phyloP scores from a whole-genome alignment of 208 protist species.

The Strigomonas oncopelti region DNA sequence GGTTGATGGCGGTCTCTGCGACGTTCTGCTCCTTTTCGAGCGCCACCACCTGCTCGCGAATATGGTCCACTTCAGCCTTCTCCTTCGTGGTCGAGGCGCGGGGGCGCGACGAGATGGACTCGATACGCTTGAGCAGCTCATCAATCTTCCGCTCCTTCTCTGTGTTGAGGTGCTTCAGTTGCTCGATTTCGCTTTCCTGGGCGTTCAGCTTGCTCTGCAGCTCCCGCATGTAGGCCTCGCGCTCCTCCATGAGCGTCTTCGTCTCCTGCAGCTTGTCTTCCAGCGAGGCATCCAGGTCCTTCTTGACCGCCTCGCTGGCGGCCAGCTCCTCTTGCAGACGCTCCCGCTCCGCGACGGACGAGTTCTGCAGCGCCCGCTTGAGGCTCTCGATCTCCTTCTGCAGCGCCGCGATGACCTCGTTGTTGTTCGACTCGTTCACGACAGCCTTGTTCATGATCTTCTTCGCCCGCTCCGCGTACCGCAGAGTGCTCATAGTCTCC shows the following conservation, averaged over 20 bases:
- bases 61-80: constrained; percentile 37
- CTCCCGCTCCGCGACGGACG: constrained; percentile 43
- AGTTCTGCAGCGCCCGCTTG: constrained; percentile 44
- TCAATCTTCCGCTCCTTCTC: constrained; percentile 66
- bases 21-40: constrained; percentile 59
- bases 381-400: constrained; percentile 67
- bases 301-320: constrained; percentile 67
- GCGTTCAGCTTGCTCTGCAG: constrained; percentile 47
- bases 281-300: constrained; percentile 61
- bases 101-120: constrained; percentile 13
- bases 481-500: constrained; percentile 77
- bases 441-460: constrained; percentile 85
- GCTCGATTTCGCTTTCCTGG: constrained; percentile 54
- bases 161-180: constrained; percentile 45
- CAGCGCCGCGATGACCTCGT: constrained; percentile 68
- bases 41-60: constrained; percentile 52
- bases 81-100: not conserved
- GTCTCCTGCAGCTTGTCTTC: constrained; percentile 70
- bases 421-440: constrained; percentile 85
- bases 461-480: constrained; percentile 70
- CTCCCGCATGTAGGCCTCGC: constrained; percentile 57
- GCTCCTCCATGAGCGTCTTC: constrained; percentile 64
- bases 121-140: constrained; percentile 56
- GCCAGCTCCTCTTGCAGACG: constrained; percentile 55
- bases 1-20: constrained; percentile 26